Percentiles rank a stretch among this genome's conserved stretches.
Evolutionary conservation across 106 monocot species (phyloP).

Genomic region (Dioscorea zingiberensis): DNA sequence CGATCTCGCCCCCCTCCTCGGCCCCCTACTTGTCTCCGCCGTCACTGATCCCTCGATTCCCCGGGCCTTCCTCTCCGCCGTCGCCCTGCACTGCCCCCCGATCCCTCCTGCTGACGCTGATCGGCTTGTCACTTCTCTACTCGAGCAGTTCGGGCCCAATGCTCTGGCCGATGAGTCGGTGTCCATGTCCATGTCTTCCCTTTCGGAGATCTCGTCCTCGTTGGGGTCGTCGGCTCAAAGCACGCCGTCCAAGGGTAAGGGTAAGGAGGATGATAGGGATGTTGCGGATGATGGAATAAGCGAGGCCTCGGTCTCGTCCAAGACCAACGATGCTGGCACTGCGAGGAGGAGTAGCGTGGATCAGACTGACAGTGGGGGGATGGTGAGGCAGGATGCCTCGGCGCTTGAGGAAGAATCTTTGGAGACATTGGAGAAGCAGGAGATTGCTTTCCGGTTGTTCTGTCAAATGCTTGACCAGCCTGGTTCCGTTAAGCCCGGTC

Average conservation of each 20-base stretch:
- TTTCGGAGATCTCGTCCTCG: conserved; percentile 21
- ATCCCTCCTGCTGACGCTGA: conserved; percentile 35
- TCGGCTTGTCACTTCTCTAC: conserved; percentile 33
- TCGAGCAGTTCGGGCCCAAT: conserved; percentile 34
- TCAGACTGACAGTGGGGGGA: conserved; percentile 20
- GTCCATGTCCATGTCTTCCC: background rate
- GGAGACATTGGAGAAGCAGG: conserved; percentile 67
- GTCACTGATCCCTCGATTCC: background rate
- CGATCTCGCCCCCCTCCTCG: conserved; percentile 28
- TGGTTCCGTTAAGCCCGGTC: conserved; percentile 23
- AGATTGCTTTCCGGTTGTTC: conserved; percentile 75
- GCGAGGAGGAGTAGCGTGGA: conserved; percentile 47
- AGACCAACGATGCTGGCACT: conserved; percentile 23
- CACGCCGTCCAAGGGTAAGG: conserved; percentile 53
- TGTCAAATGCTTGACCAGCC: conserved; percentile 36
- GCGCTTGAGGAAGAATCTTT: conserved; percentile 66
- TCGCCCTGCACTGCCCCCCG: conserved; percentile 12
- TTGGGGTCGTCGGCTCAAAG: conserved; percentile 31
- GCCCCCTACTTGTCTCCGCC: conserved; percentile 26
- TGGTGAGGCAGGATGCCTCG: conserved; percentile 21
- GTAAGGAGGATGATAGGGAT: conserved; percentile 50
- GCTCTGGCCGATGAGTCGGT: background rate
- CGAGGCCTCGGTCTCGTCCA: conserved; percentile 22
- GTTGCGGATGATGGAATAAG: conserved; percentile 35
- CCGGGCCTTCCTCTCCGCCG: conserved; percentile 18